Evolutionary conservation across 257 asterid genomes (phyloP), one percentile per base, ranked within the genome.

Genomic region (Vinca minor): DNA sequence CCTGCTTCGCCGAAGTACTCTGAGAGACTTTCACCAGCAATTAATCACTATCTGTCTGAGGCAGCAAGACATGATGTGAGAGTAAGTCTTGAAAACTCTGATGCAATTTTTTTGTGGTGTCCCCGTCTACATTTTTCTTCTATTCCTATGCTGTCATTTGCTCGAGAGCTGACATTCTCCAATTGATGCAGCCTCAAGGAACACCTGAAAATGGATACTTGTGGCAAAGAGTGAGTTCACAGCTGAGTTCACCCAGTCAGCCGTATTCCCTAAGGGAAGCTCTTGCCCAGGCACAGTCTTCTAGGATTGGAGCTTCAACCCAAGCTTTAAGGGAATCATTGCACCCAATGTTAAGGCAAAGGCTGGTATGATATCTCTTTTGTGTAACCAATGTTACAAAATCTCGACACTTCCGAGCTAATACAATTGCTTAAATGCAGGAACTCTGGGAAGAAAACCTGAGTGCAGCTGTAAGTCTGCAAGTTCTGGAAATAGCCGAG

Each of bases 401-500:
- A 70, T 50, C 35, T 36, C 6, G 4, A 11, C 62, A 38, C 52
- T 45, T 14, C 20, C 69, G 17, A 3, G 44, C 67, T 60, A 31
- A 44, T 39, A 20, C 58, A 47, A 57, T 36, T 65, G 62, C 54
- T n/a, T 45, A 73, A 70, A 71, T 73, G 77, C 84, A 93, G 98
- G 97, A 93, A 77, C 96, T 93, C 66, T 93, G 98, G 98, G 98
- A 93, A 77, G 98, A 93, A 76, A 93, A 91, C 83, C 80, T 93
- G 74, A 87, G 90, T 78, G 89, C 97, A 71, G 96, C 97, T 71
- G 86, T 89, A 71, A 85, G 94, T 80, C 95, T 93, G 62, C 95
- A 93, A 74, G 96, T 87, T 71, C 74, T 93, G 74, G 98, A 89
- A 84, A 82, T 89, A 71, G 81, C 83, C 68, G 79, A 85, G 66